Conservation (phyloP, 345 rosid genomes). For the Lumnitzera racemosa region DNA sequence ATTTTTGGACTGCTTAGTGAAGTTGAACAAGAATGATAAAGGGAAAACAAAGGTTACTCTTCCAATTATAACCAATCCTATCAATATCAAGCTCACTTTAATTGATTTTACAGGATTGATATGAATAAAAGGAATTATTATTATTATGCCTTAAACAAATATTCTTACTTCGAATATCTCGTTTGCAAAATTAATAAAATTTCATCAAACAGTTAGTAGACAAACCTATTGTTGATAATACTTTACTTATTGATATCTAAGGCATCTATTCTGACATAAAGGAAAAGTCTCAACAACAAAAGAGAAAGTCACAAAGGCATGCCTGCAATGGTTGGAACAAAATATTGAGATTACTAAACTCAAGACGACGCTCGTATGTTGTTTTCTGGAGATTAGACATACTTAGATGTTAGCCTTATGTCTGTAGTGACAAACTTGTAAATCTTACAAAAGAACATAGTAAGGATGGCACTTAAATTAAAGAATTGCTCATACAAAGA, state of each 20-base stretch:
- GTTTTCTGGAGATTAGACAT: slow-evolving; percentile 12
- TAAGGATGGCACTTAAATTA: slow-evolving; percentile 79
- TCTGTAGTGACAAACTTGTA: slow-evolving; percentile 89
- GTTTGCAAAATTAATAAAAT: neutral
- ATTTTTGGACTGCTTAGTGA: slow-evolving; percentile 48
- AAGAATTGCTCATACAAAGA: slow-evolving; percentile 48
- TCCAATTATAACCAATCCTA: slow-evolving; percentile 73
- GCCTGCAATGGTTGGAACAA: slow-evolving; percentile 36
- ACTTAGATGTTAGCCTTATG: slow-evolving; percentile 88
- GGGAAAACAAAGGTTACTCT: slow-evolving; percentile 92
- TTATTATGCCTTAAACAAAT: neutral
- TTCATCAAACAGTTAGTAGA: neutral
- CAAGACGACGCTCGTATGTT: neutral
- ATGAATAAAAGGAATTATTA: neutral
- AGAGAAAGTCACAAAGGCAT: slow-evolving; percentile 82
- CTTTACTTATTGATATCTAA: slow-evolving; percentile 87
- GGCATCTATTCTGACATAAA: slow-evolving; percentile 98
- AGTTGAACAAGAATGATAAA: slow-evolving; percentile 74
- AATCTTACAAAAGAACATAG: slow-evolving; percentile 94
- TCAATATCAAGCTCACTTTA: slow-evolving; percentile 64
- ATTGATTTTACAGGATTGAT: slow-evolving; percentile 73
- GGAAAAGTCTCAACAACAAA: slow-evolving; percentile 91
- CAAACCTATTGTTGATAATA: slow-evolving; percentile 64
- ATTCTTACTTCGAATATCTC: neutral
- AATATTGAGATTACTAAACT: neutral